Percentiles rank a stretch among this genome's conserved stretches.
phyloP scores from a whole-genome alignment of 1,284 basidiomycete genomes.

The Grifola frondosa region DNA sequence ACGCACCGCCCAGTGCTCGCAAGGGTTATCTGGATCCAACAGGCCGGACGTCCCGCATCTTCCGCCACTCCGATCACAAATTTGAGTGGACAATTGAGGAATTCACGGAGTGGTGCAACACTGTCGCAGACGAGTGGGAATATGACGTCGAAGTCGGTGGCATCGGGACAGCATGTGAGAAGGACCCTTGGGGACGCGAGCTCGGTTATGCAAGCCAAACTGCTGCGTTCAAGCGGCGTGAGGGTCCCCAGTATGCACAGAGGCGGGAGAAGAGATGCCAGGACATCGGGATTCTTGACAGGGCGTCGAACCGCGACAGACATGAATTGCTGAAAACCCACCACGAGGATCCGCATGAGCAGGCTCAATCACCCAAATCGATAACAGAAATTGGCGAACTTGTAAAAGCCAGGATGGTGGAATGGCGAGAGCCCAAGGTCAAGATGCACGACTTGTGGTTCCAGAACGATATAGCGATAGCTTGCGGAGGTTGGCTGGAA shows the following conservation, averaged over 20 bases:
- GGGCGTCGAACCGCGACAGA: conserved; percentile 23
- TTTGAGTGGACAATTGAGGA: conserved; percentile 90
- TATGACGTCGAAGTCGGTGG: conserved; percentile 60
- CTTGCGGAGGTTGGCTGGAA: conserved; percentile 75
- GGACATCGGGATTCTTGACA: conserved; percentile 31
- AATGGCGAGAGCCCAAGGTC: conserved; percentile 49
- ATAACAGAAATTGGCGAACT: conserved; percentile 49
- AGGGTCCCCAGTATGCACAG: conserved; percentile 30
- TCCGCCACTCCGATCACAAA: conserved; percentile 87
- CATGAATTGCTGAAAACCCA: conserved; percentile 56
- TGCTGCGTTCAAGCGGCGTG: conserved; percentile 61
- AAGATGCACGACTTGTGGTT: conserved; percentile 72
- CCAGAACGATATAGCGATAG: conserved; percentile 48
- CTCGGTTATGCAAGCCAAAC: conserved; percentile 73
- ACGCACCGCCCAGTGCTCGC: conserved; percentile 42
- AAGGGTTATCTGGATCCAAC: conserved; percentile 75
- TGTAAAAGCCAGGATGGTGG: conserved; percentile 54
- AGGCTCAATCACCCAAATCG: conserved; percentile 41
- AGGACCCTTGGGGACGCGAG: conserved; percentile 71
- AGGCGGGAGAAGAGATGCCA: conserved; percentile 39
- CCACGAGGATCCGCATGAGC: conserved; percentile 50
- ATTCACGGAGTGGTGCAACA: conserved; percentile 71
- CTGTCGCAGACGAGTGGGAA: conserved; percentile 69
- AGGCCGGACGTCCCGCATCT: conserved; percentile 68
- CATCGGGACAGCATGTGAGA: conserved; percentile 55